Percentiles rank a stretch among this genome's conserved stretches.
Evolutionary conservation across 257 asterid genomes (phyloP).

Genomic region (Scutellaria galericulata): DNA sequence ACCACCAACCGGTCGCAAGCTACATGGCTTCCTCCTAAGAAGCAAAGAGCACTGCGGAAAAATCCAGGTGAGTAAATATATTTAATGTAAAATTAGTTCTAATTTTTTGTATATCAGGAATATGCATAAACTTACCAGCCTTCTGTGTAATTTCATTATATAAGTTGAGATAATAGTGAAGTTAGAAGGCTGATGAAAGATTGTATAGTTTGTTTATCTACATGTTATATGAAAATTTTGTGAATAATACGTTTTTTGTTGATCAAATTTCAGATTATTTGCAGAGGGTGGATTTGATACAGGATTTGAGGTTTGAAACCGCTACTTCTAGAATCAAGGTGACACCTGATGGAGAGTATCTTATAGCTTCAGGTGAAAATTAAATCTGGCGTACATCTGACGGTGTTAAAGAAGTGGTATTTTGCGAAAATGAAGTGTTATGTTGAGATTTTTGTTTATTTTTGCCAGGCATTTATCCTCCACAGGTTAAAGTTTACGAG

Average conservation of each 20-base stretch:
- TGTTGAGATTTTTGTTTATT: conserved; percentile 17
- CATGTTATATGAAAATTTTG: conserved; percentile 3
- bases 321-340: conserved; percentile 81
- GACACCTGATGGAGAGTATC: conserved; percentile 86
- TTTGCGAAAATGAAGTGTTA: not conserved
- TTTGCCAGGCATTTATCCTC: conserved; percentile 86
- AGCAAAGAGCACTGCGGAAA: conserved; percentile 81
- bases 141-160: conserved; percentile 2
- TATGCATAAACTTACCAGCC: not conserved
- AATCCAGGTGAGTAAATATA: conserved; percentile 55
- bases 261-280: conserved; percentile 58
- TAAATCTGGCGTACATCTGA: not conserved
- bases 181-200: not conserved
- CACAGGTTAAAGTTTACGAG: conserved; percentile 94
- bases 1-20: conserved; percentile 71
- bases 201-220: not conserved
- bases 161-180: not conserved
- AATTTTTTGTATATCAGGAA: not conserved
- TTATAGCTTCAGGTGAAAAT: conserved; percentile 79
- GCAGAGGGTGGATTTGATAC: conserved; percentile 84
- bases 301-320: conserved; percentile 93
- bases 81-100: not conserved
- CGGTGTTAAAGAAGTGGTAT: not conserved
- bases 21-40: conserved; percentile 88
- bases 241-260: conserved; percentile 27